Evolutionary conservation across 2,329 filamentous ascomycete genomes (phyloP).

Genomic region (Onygenales sp.): DNA sequence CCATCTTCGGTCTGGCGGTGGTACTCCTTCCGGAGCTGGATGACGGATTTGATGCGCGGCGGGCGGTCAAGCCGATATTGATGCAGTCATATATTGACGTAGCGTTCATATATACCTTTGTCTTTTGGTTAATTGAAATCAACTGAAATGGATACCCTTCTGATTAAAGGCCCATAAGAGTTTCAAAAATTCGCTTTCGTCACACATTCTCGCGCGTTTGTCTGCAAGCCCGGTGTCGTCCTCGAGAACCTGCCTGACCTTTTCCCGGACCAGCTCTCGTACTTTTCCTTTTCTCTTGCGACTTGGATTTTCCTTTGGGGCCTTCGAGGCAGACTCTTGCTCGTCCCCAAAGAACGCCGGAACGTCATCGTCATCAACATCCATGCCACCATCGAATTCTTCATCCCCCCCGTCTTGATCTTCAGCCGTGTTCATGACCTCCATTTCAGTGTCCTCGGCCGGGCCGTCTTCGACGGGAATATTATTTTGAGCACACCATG

Average conservation of each 20-base stretch:
- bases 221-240: constrained; percentile 71
- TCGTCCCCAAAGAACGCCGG: constrained; percentile 74
- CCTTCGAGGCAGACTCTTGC: constrained; percentile 26
- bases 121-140: constrained; percentile 15
- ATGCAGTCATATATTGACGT: background rate
- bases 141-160: constrained; percentile 86
- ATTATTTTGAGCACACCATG: constrained; percentile 82
- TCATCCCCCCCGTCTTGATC: constrained; percentile 30
- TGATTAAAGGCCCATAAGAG: constrained; percentile 77
- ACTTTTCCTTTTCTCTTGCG: constrained; percentile 70
- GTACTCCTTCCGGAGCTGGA: constrained; percentile 24
- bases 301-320: constrained; percentile 47
- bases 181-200: constrained; percentile 85
- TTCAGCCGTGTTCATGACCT: constrained; percentile 27
- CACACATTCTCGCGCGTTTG: constrained; percentile 73
- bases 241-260: constrained; percentile 77
- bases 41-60: background rate
- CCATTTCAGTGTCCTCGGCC: constrained; percentile 21
- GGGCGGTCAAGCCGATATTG: background rate
- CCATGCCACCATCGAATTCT: constrained; percentile 44
- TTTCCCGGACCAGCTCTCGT: constrained; percentile 70
- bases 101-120: background rate
- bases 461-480: constrained; percentile 64
- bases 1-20: constrained; percentile 51
- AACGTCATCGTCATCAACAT: constrained; percentile 47